Evolutionary conservation across 371 early-diverging fungal species (phyloP).

Genomic region (Fennellomyces sp.): DNA sequence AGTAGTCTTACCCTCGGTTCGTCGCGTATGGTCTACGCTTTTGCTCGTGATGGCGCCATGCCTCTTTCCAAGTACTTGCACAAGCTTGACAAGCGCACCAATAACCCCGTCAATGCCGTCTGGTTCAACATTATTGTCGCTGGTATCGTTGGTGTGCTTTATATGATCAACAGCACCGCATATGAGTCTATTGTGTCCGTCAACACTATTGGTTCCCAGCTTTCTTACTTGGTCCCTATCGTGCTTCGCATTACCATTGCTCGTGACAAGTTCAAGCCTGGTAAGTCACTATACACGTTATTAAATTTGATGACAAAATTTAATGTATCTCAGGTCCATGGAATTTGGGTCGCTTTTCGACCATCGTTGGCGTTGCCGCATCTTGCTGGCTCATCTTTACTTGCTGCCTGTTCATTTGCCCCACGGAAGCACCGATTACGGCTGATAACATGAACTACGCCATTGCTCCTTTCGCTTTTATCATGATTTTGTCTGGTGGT

Average conservation of each 20-base stretch:
- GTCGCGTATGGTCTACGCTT: conserved; percentile 77
- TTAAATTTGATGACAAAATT: not conserved
- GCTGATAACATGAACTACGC: conserved; percentile 54
- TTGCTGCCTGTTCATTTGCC: conserved; percentile 63
- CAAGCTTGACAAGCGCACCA: conserved; percentile 30
- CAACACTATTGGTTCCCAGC: conserved; percentile 72
- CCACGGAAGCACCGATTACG: conserved; percentile 60
- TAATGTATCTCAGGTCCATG: conserved; percentile 46
- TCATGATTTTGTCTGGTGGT: conserved; percentile 26
- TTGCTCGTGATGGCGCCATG: conserved; percentile 75
- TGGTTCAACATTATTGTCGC: conserved; percentile 50
- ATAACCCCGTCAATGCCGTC: conserved; percentile 47
- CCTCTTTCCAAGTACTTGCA: conserved; percentile 44
- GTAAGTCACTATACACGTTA: conserved; percentile 9
- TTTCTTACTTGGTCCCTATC: conserved; percentile 78
- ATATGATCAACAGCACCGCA: conserved; percentile 54
- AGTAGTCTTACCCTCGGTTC: conserved; percentile 56
- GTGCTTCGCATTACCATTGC: conserved; percentile 54
- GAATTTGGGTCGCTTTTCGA: conserved; percentile 56
- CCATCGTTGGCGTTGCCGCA: conserved; percentile 46
- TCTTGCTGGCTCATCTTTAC: conserved; percentile 63
- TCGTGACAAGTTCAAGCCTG: conserved; percentile 55
- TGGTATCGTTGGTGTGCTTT: conserved; percentile 42
- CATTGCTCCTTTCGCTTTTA: conserved; percentile 37
- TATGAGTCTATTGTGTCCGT: conserved; percentile 73